phyloP scores from a whole-genome alignment of 2,329 filamentous ascomycete species.

The Sordariomycetes sp. region DNA sequence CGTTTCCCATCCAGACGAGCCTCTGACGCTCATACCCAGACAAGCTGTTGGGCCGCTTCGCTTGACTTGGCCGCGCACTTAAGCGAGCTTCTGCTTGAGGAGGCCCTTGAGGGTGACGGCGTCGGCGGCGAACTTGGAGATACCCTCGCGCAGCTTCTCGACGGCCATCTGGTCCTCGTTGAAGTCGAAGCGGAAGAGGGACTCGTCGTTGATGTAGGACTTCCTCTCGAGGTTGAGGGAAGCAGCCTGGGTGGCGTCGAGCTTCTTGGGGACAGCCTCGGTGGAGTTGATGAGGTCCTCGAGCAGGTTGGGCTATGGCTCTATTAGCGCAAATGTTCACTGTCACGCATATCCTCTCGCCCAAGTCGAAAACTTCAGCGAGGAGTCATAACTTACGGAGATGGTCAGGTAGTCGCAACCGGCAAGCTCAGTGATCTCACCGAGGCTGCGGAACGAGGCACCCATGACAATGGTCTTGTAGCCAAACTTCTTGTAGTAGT shows the following conservation, averaged over 20 bases:
- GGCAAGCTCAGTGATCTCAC: constrained; percentile 96
- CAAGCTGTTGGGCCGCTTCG: no score
- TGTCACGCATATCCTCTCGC: not conserved
- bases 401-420: constrained; percentile 99
- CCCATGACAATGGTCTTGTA: constrained; percentile 99
- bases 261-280: constrained; percentile 82
- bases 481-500: constrained; percentile 99
- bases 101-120: constrained; percentile 89
- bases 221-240: constrained; percentile 76
- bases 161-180: constrained; percentile 99
- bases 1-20: no score
- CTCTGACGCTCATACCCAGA: no score
- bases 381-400: constrained; percentile 63
- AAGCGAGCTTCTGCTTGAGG: constrained; percentile 72
- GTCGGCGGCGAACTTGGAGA: constrained; percentile 98
- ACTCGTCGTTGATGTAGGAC: constrained; percentile 82
- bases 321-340: no score
- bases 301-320: constrained; percentile 89
- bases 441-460: constrained; percentile 90
- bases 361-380: no score
- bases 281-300: constrained; percentile 87
- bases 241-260: constrained; percentile 59
- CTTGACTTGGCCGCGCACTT: constrained; percentile 10
- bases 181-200: constrained; percentile 95
- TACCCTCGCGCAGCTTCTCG: constrained; percentile 98